phyloP scores from a whole-genome alignment of 2,329 filamentous ascomycete genomes.

The Rachicladosporium sp. region DNA sequence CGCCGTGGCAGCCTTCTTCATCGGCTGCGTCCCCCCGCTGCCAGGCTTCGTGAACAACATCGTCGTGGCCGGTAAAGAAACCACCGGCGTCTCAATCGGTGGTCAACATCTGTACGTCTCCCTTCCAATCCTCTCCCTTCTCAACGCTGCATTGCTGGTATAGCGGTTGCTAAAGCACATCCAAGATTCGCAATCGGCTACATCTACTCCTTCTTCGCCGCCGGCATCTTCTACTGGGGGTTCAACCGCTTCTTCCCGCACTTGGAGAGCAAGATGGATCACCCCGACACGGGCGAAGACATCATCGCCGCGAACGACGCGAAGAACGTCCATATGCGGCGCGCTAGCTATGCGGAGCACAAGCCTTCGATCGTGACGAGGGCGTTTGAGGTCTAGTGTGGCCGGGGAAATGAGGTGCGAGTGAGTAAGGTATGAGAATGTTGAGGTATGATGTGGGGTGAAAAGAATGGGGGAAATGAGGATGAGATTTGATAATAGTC shows the following conservation, averaged over 20 bases:
- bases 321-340: conserved; percentile 10
- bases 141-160: neutral
- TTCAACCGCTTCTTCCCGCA: conserved; percentile 33
- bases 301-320: conserved; percentile 29
- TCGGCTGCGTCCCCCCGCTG: conserved; percentile 43
- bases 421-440: too few relatives aligned
- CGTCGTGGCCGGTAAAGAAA: conserved; percentile 22
- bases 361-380: too few relatives aligned
- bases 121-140: neutral
- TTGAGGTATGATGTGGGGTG: too few relatives aligned
- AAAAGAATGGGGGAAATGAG: too few relatives aligned
- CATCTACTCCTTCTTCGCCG: conserved; percentile 25
- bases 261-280: conserved; percentile 77
- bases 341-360: too few relatives aligned
- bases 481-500: too few relatives aligned
- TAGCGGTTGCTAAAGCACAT: neutral
- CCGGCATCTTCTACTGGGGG: conserved; percentile 23
- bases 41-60: conserved; percentile 41
- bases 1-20: conserved; percentile 43
- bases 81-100: conserved; percentile 31
- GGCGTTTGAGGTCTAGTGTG: too few relatives aligned
- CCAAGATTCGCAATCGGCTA: conserved; percentile 24
- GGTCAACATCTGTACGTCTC: conserved; percentile 37
- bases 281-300: conserved; percentile 54
- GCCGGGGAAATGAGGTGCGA: too few relatives aligned